Conservation (phyloP, 164 flowering plant species). For the Berberis vulgaris region DNA sequence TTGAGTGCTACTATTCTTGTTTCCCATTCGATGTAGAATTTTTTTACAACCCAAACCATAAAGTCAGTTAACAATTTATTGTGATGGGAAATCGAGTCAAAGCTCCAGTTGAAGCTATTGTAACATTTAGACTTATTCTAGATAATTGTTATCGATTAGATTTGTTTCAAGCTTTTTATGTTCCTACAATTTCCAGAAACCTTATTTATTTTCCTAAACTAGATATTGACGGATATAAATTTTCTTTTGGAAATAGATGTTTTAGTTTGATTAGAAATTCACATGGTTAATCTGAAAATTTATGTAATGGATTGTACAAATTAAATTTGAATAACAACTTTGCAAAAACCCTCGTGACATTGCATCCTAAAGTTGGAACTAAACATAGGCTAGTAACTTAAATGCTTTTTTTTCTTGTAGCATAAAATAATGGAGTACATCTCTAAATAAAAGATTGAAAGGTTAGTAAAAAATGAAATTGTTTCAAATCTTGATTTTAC, state of each 20-base stretch:
- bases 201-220: neutral
- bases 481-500: conserved; percentile 4
- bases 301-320: conserved; percentile 15
- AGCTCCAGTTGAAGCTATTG: too few relatives aligned
- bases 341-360: conserved; percentile 5
- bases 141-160: neutral
- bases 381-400: conserved; percentile 6
- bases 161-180: conserved; percentile 6
- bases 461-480: neutral
- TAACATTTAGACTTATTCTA: neutral
- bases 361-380: conserved; percentile 11
- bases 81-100: too few relatives aligned
- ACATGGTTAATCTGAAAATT: conserved; percentile 11
- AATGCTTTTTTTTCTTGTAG: conserved; percentile 9
- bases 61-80: too few relatives aligned
- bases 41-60: conserved; percentile 2
- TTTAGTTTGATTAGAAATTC: conserved; percentile 10
- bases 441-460: neutral
- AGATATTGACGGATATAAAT: neutral
- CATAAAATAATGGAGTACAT: conserved; percentile 15
- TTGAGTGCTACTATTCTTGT: neutral
- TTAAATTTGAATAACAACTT: conserved; percentile 3
- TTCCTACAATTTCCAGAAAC: neutral
- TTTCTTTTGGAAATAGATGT: conserved; percentile 1
- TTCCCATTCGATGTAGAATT: conserved; percentile 9